Evolutionary conservation across 176 grass and related monocot genomes (phyloP), one percentile per base, ranked within the genome.

Genomic region (Raddia distichophylla): DNA sequence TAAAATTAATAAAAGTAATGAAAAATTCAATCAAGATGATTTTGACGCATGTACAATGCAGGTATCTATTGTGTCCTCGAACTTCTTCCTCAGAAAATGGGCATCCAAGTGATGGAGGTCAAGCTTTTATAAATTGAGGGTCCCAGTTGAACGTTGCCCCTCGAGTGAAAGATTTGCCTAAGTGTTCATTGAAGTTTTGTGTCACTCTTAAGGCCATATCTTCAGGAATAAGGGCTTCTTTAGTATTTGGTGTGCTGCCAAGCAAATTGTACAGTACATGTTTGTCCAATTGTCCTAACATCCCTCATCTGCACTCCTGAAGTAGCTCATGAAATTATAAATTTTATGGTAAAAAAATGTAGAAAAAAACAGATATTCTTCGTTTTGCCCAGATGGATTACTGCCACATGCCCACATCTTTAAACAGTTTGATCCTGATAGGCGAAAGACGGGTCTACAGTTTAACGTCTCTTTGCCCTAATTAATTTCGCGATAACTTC

Each of bases 211-310:
- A 27, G 27, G 27, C 27, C 27, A 27, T 27, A 93, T 77, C 52
- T 94, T 9, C 72, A 57, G 76, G 87, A 75, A 75, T 99, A 66
- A 90, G 93, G 76, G 90, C 90, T 92, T 95, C 91, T 81, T 82
- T 87, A 58, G 92, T 92, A 69, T 73, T 98, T 74, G 95, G 92
- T 61, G 61, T 95, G 10, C 75, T 98, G 17, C 92, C 92, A 10
- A 93, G 84, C 50, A 93, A 74, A 89, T 64, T 98, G 15, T 88
- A 93, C 54, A 82, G 90, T 95, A 50, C 93, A 98, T 90, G 96
- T 98, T 88, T 88, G 84, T 73, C 34, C 73, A 27, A 27, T 27
- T 27, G 27, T 27, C 27, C 80, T 69, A 45, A 55, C 62, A 82
- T 58, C 69, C 27, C 50, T 74, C 19, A 60, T 17, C 5, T 71